phyloP scores from a whole-genome alignment of 768 basidiomycete species.

The Mycena polygramma region DNA sequence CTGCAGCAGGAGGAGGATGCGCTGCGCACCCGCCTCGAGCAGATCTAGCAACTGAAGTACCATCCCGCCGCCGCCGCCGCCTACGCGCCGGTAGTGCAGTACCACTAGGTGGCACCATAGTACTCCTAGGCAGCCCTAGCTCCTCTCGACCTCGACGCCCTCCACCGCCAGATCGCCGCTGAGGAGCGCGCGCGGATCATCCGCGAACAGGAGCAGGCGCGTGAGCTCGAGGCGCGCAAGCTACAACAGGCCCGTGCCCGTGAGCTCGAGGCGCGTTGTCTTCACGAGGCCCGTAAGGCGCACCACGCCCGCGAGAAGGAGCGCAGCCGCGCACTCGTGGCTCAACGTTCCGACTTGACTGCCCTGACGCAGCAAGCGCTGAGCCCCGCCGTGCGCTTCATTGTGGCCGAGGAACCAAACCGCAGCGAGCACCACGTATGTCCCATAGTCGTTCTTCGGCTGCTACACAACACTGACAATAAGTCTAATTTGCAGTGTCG shows the following conservation, averaged over 20 bases:
- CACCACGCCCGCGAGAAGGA: slow-evolving; percentile 26
- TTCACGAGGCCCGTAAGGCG: slow-evolving; percentile 26
- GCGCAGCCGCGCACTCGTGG: slow-evolving; percentile 25
- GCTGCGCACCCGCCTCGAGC: slow-evolving; percentile 43
- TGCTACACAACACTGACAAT: slow-evolving; percentile 3
- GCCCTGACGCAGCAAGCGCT: slow-evolving; percentile 14
- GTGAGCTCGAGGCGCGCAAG: slow-evolving; percentile 35
- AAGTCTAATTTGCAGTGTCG: background rate
- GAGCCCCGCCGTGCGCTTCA: slow-evolving; percentile 19
- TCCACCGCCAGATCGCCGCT: slow-evolving; percentile 29
- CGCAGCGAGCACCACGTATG: slow-evolving; percentile 22
- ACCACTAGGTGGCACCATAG: background rate
- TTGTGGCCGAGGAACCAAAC: background rate
- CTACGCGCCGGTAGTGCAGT: background rate
- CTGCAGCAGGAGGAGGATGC: slow-evolving; percentile 48
- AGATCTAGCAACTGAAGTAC: slow-evolving; percentile 38
- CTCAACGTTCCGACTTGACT: slow-evolving; percentile 28
- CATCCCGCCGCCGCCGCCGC: slow-evolving; percentile 1
- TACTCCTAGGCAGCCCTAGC: background rate
- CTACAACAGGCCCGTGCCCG: too few relatives aligned
- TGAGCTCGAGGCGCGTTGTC: too few relatives aligned
- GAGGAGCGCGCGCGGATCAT: slow-evolving; percentile 31
- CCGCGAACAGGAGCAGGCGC: slow-evolving; percentile 31
- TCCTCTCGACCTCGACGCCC: slow-evolving; percentile 26
- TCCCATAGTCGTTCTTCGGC: background rate